Evolutionary conservation across 768 basidiomycete species (phyloP), one percentile per base, ranked within the genome.

Genomic region (Leccinum ochraceum): DNA sequence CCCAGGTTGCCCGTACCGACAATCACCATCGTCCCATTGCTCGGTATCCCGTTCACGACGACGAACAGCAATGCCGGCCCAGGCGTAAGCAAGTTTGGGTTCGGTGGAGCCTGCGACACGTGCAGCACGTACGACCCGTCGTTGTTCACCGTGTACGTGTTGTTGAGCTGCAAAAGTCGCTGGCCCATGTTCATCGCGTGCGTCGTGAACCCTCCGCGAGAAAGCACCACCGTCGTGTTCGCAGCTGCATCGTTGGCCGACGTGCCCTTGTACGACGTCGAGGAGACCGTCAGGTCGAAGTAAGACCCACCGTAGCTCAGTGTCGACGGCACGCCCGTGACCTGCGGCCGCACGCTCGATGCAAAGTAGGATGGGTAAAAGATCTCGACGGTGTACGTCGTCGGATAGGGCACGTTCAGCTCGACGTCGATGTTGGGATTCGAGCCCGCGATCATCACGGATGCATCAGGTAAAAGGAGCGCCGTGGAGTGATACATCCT

Each of bases 281-380:
- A 70, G 22, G 87, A 80, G 46, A 98, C 76, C 1, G 80, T 83
- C 63, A 98, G 77, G 73, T 95, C 84, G 72, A 97, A 97, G 17
- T 81, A 77, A 28, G 77, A 61, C 2, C 96, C 96, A 42, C 96
- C 96, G 67, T 99, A 99, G 0, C 83, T 75, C 54, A 99, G 78
- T 1, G 77, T 89, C n/a, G 74, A 75, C 0, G 95, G 95, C 0
- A 93, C 72, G 6, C 89, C 88, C 14, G 78, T 71, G 14, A 89
- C 90, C 1, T 75, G 75, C 2, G 96, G 96, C 11, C 94, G 88
- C 0, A 79, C 78, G 50, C 75, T 69, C 11, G 88, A 82, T 44
- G 83, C 79, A 78, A 89, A 98, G 78, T 96, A 99, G 11, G 86
- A 81, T 0, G 96, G 96, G 78, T 95, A 98, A 80, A 95, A 99